Conservation (phyloP, 1,139 yeast genomes). For the Kodamaea derodonti region DNA sequence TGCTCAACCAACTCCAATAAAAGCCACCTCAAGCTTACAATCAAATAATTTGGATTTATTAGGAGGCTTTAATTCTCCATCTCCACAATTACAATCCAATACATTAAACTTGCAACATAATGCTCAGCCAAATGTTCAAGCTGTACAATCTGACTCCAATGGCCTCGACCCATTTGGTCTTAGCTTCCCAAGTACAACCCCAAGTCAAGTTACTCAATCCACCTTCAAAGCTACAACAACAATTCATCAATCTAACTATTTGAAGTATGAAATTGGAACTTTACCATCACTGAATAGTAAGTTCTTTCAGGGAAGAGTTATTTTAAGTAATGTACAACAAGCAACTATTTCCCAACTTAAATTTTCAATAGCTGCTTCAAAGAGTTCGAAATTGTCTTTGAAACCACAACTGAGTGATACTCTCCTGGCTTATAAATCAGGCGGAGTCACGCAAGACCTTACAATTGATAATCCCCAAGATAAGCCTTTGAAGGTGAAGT, state of each 20-base stretch:
- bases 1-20: slow-evolving; percentile 14
- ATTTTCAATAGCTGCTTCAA: slow-evolving; percentile 82
- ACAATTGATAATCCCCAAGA: slow-evolving; percentile 50
- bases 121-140: too few relatives aligned
- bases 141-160: slow-evolving; percentile 8
- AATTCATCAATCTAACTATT: slow-evolving; percentile 46
- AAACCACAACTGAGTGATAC: slow-evolving; percentile 64
- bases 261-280: slow-evolving; percentile 52
- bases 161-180: slow-evolving; percentile 52
- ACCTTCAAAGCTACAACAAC: slow-evolving; percentile 3
- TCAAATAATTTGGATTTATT: slow-evolving; percentile 41
- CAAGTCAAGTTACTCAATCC: slow-evolving; percentile 26
- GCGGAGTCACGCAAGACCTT: slow-evolving; percentile 60
- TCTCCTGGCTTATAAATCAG: slow-evolving; percentile 47
- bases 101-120: too few relatives aligned
- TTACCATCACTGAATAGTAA: slow-evolving; percentile 33
- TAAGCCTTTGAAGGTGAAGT: slow-evolving; percentile 66
- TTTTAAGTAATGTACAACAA: slow-evolving; percentile 40
- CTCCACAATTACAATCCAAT: slow-evolving; percentile 47
- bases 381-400: slow-evolving; percentile 59
- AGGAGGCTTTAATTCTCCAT: slow-evolving; percentile 44
- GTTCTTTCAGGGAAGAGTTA: slow-evolving; percentile 41
- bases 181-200: slow-evolving; percentile 41
- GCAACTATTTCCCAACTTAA: slow-evolving; percentile 42
- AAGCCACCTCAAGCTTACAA: slow-evolving; percentile 7